Evolutionary conservation across 345 rosid species (phyloP).

Genomic region (Balakata baccata): DNA sequence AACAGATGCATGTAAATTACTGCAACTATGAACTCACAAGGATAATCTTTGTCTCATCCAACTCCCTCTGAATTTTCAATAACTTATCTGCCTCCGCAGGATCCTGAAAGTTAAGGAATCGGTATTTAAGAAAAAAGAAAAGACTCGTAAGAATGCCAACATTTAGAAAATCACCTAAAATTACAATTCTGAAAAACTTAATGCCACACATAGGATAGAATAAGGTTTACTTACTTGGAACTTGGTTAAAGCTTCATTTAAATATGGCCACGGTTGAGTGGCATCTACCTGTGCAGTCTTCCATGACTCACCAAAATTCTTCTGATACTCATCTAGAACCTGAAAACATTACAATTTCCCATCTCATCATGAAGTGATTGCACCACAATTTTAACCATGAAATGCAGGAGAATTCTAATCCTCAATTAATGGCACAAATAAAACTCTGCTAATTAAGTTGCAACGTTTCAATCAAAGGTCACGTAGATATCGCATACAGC

Average conservation of each 20-base stretch:
- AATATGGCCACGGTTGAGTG: conserved; percentile 74
- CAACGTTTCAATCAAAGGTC: background rate
- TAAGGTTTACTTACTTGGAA: conserved; percentile 53
- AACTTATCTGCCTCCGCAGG: conserved; percentile 98
- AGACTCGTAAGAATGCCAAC: background rate
- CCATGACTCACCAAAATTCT: conserved; percentile 87
- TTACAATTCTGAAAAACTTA: background rate
- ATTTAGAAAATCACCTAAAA: background rate
- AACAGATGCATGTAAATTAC: background rate
- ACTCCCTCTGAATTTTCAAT: conserved; percentile 92
- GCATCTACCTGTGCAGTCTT: conserved; percentile 59
- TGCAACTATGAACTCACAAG: conserved; percentile 55
- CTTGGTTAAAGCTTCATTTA: conserved; percentile 67
- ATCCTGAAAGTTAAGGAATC: conserved; percentile 50
- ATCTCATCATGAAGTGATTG: background rate
- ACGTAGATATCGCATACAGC: background rate
- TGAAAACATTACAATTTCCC: conserved; percentile 17
- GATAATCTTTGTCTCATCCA: conserved; percentile 97
- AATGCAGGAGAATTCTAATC: background rate
- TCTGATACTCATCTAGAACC: conserved; percentile 92
- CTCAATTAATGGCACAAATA: background rate
- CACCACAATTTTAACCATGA: background rate
- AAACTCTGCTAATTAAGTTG: background rate
- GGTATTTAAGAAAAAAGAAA: background rate
- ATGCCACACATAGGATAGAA: background rate